Percentiles rank a stretch among this genome's conserved stretches.
Evolutionary conservation across 164 flowering plant species (phyloP).

Genomic region (Stephania cephalantha): DNA sequence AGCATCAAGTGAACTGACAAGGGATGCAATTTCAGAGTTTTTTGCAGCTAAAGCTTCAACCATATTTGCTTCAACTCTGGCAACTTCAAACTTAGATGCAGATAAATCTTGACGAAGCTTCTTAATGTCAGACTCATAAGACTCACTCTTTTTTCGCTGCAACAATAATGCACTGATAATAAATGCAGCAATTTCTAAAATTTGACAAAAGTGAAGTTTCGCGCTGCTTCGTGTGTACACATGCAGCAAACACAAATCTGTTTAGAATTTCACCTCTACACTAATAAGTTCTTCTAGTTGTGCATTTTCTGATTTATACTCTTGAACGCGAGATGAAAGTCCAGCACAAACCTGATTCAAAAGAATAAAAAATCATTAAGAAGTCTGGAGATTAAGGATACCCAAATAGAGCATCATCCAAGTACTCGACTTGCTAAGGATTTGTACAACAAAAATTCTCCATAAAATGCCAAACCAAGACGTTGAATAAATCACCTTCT

Average conservation of each 20-base stretch:
- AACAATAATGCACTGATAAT: conserved; percentile 6
- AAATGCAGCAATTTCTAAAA: not conserved
- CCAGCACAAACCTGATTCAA: conserved; percentile 87
- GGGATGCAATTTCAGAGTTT: conserved; percentile 85
- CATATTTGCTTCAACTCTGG: conserved; percentile 72
- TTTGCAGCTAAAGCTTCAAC: conserved; percentile 82
- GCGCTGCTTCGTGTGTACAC: not conserved
- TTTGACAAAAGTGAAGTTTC: not conserved
- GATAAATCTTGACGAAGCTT: conserved; percentile 81
- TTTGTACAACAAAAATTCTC: not conserved
- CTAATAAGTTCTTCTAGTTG: conserved; percentile 93
- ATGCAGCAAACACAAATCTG: not conserved
- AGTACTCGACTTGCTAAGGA: not conserved
- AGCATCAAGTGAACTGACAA: conserved; percentile 61
- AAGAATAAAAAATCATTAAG: not conserved
- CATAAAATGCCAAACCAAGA: not conserved
- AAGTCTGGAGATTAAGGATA: not conserved
- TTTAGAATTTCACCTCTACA: conserved; percentile 58
- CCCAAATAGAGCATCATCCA: not conserved
- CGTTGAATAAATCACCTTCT: too few relatives aligned
- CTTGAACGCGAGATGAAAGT: conserved; percentile 95
- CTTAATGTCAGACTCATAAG: conserved; percentile 67
- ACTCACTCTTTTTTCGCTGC: conserved; percentile 80
- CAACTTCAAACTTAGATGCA: conserved; percentile 51
- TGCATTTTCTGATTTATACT: conserved; percentile 94